Conservation (phyloP, 495 filamentous ascomycete species). For the Thermothielavioides terrestris region DNA sequence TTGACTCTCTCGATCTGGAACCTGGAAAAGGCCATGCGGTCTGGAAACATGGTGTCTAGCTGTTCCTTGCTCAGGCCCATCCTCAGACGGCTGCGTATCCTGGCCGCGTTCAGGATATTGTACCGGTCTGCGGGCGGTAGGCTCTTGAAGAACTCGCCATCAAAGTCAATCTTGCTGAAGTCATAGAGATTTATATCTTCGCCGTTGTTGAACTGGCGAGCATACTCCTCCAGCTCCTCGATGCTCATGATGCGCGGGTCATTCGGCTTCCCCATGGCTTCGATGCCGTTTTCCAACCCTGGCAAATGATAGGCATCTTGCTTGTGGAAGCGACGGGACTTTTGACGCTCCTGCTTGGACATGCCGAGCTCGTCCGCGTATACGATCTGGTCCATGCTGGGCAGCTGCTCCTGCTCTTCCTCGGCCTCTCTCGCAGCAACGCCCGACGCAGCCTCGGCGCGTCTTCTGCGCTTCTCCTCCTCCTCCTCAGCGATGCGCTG, state of each 20-base stretch:
- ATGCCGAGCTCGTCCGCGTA: conserved; percentile 86
- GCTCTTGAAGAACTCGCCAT: conserved; percentile 84
- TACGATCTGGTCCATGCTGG: conserved; percentile 56
- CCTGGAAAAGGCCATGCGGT: conserved; percentile 92
- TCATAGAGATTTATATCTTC: conserved; percentile 98
- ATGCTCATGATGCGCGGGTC: conserved; percentile 92
- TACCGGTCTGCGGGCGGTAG: conserved; percentile 86
- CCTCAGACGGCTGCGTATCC: conserved; percentile 73
- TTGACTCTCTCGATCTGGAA: conserved; percentile 93
- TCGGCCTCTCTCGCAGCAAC: conserved; percentile 26
- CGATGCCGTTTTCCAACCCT: conserved; percentile 63
- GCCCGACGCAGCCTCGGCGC: conserved; percentile 17
- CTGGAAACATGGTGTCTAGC: conserved; percentile 88
- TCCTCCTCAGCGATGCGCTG: conserved; percentile 82
- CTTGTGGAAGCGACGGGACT: conserved; percentile 72
- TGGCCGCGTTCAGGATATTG: conserved; percentile 91
- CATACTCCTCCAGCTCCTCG: conserved; percentile 88
- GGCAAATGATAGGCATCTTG: conserved; percentile 93
- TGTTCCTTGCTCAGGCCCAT: conserved; percentile 98
- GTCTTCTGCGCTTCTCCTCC: conserved; percentile 51
- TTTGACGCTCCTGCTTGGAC: conserved; percentile 64
- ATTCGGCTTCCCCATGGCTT: conserved; percentile 78
- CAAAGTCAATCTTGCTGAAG: conserved; percentile 97
- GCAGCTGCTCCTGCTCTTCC: conserved; percentile 56
- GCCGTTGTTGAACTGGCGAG: conserved; percentile 79